Percentiles rank a stretch among this genome's conserved stretches.
Evolutionary conservation across 2,329 filamentous ascomycete genomes (phyloP).

Genomic region (Tolypocladium nubicola): DNA sequence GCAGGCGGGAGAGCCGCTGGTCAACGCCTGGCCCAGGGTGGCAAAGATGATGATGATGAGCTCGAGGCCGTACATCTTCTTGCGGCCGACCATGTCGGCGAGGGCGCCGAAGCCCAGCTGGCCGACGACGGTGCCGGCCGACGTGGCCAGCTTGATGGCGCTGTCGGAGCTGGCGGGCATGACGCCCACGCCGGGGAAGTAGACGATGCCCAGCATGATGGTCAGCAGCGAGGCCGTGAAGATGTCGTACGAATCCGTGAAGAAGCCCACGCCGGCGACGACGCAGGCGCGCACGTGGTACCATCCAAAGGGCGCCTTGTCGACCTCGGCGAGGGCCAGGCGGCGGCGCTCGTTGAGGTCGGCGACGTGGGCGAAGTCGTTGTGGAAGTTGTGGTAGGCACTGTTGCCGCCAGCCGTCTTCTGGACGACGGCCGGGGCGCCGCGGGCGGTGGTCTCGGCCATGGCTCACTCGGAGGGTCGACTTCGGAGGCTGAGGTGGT

Average conservation of each 20-base stretch:
- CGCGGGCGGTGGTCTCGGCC: slow-evolving; percentile 2
- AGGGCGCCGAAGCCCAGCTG: slow-evolving; percentile 72
- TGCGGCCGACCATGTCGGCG: slow-evolving; percentile 68
- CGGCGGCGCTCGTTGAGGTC: slow-evolving; percentile 72
- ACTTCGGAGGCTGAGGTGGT: background rate
- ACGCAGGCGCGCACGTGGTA: slow-evolving; percentile 69
- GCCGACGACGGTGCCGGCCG: slow-evolving; percentile 72
- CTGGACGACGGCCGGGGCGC: slow-evolving; percentile 7
- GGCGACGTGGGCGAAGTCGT: slow-evolving; percentile 53
- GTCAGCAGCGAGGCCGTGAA: slow-evolving; percentile 67
- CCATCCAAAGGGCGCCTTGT: slow-evolving; percentile 75
- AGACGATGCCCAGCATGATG: slow-evolving; percentile 70
- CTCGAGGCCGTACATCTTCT: slow-evolving; percentile 64
- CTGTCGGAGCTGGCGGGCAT: slow-evolving; percentile 63
- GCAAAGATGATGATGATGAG: slow-evolving; percentile 72
- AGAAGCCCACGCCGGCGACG: slow-evolving; percentile 79
- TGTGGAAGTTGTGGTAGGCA: slow-evolving; percentile 70
- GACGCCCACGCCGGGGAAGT: slow-evolving; percentile 46
- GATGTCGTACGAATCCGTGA: slow-evolving; percentile 78
- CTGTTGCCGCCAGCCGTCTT: slow-evolving; percentile 56
- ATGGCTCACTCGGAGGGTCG: background rate
- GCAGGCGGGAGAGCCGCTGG: slow-evolving; percentile 51
- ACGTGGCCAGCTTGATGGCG: slow-evolving; percentile 78
- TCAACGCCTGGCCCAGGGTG: slow-evolving; percentile 61
- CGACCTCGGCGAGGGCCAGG: slow-evolving; percentile 70